Evolutionary conservation across 805 yeast genomes (phyloP).

Genomic region (Pichia insulana): DNA sequence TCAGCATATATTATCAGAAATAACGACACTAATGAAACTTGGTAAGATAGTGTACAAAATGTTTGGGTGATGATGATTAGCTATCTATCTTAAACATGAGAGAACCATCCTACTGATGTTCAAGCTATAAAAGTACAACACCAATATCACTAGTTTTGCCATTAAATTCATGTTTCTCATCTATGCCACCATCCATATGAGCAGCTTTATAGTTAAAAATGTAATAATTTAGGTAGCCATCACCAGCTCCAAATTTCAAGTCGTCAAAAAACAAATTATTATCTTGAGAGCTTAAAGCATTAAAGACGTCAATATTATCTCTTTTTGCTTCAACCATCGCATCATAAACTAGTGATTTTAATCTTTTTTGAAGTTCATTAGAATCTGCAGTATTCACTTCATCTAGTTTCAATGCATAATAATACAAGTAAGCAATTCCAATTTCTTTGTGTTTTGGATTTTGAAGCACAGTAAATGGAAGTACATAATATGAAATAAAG

Average conservation of each 20-base stretch:
- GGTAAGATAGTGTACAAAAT: too few relatives aligned
- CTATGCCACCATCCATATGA: slow-evolving; percentile 76
- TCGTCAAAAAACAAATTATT: slow-evolving; percentile 75
- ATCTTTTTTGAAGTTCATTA: slow-evolving; percentile 43
- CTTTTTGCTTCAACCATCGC: slow-evolving; percentile 68
- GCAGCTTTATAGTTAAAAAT: slow-evolving; percentile 82
- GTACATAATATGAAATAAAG: slow-evolving; percentile 78
- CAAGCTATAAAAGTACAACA: slow-evolving; percentile 63
- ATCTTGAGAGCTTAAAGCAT: slow-evolving; percentile 87
- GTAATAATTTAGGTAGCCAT: slow-evolving; percentile 85
- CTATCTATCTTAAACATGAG: too few relatives aligned
- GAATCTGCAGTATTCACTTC: slow-evolving; percentile 15
- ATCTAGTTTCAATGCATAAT: slow-evolving; percentile 72
- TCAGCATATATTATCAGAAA: slow-evolving; percentile 3
- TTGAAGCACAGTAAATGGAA: slow-evolving; percentile 78
- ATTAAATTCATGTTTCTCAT: slow-evolving; percentile 25
- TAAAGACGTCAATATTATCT: slow-evolving; percentile 77
- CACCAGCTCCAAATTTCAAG: slow-evolving; percentile 87
- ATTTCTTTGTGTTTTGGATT: slow-evolving; percentile 55
- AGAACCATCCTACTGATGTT: too few relatives aligned
- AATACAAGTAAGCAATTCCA: slow-evolving; percentile 82
- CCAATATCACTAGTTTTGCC: slow-evolving; percentile 71
- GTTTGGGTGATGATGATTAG: too few relatives aligned
- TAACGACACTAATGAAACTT: slow-evolving; percentile 1
- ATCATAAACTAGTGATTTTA: slow-evolving; percentile 56